These are phyloP conservation scores for Cercospora berteroae DNA, from an alignment of 2,329 filamentous ascomycete species.

Conservation along the genomic window DNA sequence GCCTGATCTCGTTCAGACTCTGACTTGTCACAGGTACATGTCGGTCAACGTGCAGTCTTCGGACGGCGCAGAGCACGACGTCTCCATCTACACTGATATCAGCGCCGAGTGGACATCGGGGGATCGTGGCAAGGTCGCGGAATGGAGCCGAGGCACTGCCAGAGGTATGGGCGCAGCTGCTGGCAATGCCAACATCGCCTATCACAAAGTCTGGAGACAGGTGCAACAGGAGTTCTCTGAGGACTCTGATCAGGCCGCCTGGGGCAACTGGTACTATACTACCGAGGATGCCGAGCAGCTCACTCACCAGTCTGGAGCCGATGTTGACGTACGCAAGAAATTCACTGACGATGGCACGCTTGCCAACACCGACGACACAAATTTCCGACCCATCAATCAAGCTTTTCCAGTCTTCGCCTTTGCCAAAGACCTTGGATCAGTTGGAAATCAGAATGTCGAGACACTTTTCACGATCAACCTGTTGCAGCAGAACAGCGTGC, in stretches of 20 bases:
- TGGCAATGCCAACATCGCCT: constrained; percentile 47
- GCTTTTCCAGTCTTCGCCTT: constrained; percentile 56
- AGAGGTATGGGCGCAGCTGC: constrained; percentile 22
- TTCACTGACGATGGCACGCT: constrained; percentile 49
- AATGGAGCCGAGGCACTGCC: constrained; percentile 59
- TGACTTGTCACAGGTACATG: constrained; percentile 51
- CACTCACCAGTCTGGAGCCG: constrained; percentile 50
- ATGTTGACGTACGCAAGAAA: constrained; percentile 46
- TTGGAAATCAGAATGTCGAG: constrained; percentile 39
- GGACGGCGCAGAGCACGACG: constrained; percentile 61
- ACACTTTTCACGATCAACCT: constrained; percentile 53
- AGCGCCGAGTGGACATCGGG: constrained; percentile 67
- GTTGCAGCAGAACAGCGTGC: constrained; percentile 50
- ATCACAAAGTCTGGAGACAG: constrained; percentile 57
- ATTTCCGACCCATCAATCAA: constrained; percentile 51
- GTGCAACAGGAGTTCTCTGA: constrained; percentile 50
- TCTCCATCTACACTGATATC: constrained; percentile 71
- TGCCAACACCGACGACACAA: constrained; percentile 47
- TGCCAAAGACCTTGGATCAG: constrained; percentile 47
- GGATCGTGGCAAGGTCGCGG: constrained; percentile 53
- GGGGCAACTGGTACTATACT: constrained; percentile 55
- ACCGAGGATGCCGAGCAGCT: constrained; percentile 44
- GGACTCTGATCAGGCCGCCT: constrained; percentile 50
- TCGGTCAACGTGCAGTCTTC: constrained; percentile 61
- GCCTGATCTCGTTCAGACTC: not conserved